Evolutionary conservation across 306 rosid species (phyloP).

Genomic region (Psophocarpus tetragonolobus): DNA sequence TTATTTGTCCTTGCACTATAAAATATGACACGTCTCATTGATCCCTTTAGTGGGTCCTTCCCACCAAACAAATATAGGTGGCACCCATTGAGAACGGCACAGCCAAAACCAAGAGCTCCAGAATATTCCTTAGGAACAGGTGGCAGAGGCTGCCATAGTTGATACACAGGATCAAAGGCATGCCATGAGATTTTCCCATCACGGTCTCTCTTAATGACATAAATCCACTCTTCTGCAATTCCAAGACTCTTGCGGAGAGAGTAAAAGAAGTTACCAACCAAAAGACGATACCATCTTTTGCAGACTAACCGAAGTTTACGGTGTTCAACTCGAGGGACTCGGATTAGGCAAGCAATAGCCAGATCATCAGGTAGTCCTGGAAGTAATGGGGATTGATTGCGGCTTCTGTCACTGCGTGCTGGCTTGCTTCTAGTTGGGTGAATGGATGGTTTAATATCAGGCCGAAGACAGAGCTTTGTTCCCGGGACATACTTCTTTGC

Average conservation of each 20-base stretch:
- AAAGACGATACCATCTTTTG: slow-evolving; percentile 84
- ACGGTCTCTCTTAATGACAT: slow-evolving; percentile 77
- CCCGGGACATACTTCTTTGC: slow-evolving; percentile 84
- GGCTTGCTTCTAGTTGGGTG: slow-evolving; percentile 84
- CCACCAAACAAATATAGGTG: slow-evolving; percentile 89
- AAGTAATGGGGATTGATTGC: slow-evolving; percentile 79
- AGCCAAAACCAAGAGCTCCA: slow-evolving; percentile 90
- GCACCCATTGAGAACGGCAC: slow-evolving; percentile 89
- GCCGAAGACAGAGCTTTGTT: slow-evolving; percentile 82
- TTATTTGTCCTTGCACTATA: slow-evolving; percentile 84
- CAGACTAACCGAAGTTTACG: slow-evolving; percentile 78
- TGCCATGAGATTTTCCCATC: slow-evolving; percentile 91
- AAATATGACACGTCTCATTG: slow-evolving; percentile 84
- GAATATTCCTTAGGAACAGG: slow-evolving; percentile 89
- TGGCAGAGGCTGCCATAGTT: slow-evolving; percentile 91
- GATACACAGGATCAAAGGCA: slow-evolving; percentile 83
- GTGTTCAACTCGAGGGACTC: slow-evolving; percentile 83
- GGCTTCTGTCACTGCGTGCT: slow-evolving; percentile 69
- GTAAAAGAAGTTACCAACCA: slow-evolving; percentile 82
- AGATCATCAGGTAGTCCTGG: slow-evolving; percentile 94
- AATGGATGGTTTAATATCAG: slow-evolving; percentile 81
- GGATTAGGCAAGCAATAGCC: slow-evolving; percentile 82
- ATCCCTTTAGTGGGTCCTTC: slow-evolving; percentile 78
- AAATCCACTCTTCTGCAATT: slow-evolving; percentile 86
- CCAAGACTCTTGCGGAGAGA: slow-evolving; percentile 73